These are phyloP conservation scores for Protomyces macrosporus DNA, from an alignment of 1,139 yeast genomes.

Conservation along the genomic window DNA sequence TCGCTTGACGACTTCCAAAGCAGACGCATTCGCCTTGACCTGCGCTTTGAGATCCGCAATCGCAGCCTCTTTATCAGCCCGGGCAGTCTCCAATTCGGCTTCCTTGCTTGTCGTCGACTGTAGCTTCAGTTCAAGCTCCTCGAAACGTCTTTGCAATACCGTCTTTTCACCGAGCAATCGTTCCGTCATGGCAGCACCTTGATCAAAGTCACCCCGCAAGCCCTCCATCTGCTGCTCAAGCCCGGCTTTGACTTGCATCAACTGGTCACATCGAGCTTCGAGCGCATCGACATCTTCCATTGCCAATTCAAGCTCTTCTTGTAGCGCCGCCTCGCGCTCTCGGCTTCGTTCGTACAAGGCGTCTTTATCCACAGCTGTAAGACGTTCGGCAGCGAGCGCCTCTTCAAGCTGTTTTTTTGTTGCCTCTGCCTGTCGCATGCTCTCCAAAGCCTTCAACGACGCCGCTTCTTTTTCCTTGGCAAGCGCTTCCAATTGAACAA, in stretches of 20 bases:
- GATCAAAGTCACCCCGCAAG: slow-evolving; percentile 38
- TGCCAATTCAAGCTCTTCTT: slow-evolving; percentile 40
- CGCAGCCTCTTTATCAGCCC: not conserved
- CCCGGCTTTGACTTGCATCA: slow-evolving; percentile 40
- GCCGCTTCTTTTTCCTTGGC: slow-evolving; percentile 36
- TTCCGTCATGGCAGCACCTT: slow-evolving; percentile 38
- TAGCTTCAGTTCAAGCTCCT: slow-evolving; percentile 35
- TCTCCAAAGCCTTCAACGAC: slow-evolving; percentile 32
- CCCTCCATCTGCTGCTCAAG: slow-evolving; percentile 38
- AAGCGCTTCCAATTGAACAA: slow-evolving; percentile 37
- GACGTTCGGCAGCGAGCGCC: slow-evolving; percentile 42
- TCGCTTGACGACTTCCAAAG: not conserved
- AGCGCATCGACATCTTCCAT: slow-evolving; percentile 41
- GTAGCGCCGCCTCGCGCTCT: slow-evolving; percentile 43
- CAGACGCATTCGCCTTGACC: not conserved
- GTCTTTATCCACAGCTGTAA: slow-evolving; percentile 46
- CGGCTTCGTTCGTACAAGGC: slow-evolving; percentile 43
- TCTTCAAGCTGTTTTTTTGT: slow-evolving; percentile 42
- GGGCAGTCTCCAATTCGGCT: not conserved
- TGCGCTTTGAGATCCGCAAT: not conserved
- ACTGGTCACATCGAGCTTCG: slow-evolving; percentile 40
- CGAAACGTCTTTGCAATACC: slow-evolving; percentile 34
- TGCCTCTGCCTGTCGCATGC: slow-evolving; percentile 39
- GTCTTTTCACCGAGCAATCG: slow-evolving; percentile 39
- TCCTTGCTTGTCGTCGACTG: not conserved